Conservation (phyloP, 148 eudicot genomes). For the Agrostemma githago region DNA sequence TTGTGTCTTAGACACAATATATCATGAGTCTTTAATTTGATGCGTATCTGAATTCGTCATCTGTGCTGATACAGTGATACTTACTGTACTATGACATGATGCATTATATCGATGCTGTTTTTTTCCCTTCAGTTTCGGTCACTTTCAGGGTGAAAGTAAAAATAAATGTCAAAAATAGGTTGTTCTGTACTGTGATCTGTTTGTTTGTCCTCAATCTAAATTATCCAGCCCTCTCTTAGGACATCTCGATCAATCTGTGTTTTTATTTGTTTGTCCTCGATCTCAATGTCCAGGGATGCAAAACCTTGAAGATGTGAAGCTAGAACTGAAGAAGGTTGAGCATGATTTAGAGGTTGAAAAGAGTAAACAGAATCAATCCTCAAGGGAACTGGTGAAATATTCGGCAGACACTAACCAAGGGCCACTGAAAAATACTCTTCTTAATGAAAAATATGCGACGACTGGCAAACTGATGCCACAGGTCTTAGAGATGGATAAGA, state of each 20-base stretch:
- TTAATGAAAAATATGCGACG: slow-evolving; percentile 19
- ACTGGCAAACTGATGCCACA: slow-evolving; percentile 2
- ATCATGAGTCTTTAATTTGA: not conserved
- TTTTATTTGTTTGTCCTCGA: not conserved
- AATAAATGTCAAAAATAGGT: too few relatives aligned
- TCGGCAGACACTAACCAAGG: not conserved
- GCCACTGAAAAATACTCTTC: slow-evolving; percentile 19
- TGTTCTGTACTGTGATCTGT: not conserved
- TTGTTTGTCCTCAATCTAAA: not conserved
- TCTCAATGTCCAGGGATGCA: slow-evolving; percentile 15
- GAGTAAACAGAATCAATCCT: slow-evolving; percentile 6
- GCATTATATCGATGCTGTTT: not conserved
- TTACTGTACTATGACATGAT: too few relatives aligned
- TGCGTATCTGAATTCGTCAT: not conserved
- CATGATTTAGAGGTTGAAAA: slow-evolving; percentile 16
- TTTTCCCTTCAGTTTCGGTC: too few relatives aligned
- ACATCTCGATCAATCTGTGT: not conserved
- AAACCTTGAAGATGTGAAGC: slow-evolving; percentile 15
- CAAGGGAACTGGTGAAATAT: slow-evolving; percentile 3
- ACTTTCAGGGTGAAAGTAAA: too few relatives aligned
- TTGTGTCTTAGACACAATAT: not conserved
- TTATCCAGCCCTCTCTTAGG: not conserved
- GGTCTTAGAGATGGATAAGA: slow-evolving; percentile 18
- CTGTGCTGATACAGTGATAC: not conserved
- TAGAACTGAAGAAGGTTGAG: slow-evolving; percentile 20